Base-by-base conservation (phyloP, 371 early-diverging fungal genomes). In the Capniomyces stellatus region DNA sequence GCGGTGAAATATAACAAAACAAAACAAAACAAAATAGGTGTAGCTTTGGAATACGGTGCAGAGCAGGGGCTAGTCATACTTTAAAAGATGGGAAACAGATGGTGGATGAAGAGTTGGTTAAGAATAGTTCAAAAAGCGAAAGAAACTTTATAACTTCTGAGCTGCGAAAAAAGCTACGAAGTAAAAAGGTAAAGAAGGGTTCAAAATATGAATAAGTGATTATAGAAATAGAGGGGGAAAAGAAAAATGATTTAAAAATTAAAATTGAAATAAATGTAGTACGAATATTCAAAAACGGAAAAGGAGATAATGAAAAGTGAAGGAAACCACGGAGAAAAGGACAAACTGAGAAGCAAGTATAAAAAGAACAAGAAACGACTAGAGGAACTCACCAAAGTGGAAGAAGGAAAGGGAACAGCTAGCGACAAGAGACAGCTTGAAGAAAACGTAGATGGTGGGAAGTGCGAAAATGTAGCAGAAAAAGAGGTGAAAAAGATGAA, bases 31-130 rank as follows among this genome's bases (percentile, higher is more conserved):
- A 22, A 19, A 41, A 27, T 52, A 52, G 53, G 18, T 52, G 53
- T 40, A 24, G 29, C 18, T 35, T 30, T 57, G 86, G 92, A 2
- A 66, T 85, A 48, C 79, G 77, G 48, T 93, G 95, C 69, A 72
- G 93, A 15, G 91, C 59, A 58, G 68, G 85, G 23, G 62, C 61
- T 1, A 79, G 77, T 2, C 93, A 94, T 64, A 60, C 81, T 22
- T 71, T 69, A 31, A 60, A 62, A 13, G 71, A 76, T 24, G 71
- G 67, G 3, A 72, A 69, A 12, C 58, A 74, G 41, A 51, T 76
- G 15, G 60, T 71, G 1, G 69, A 75, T 52, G 74, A 82, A 51
- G 74, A 52, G 52, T 30, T 0, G 29, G 18, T 12, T 54, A 29
- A n/a, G 10, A 66, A 63, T 19, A 60, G 30, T 44, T 12, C 22